Percentiles rank a stretch among this genome's conserved stretches.
Evolutionary conservation across 306 rosid genomes (phyloP).

Genomic region (Lotus japonicus): DNA sequence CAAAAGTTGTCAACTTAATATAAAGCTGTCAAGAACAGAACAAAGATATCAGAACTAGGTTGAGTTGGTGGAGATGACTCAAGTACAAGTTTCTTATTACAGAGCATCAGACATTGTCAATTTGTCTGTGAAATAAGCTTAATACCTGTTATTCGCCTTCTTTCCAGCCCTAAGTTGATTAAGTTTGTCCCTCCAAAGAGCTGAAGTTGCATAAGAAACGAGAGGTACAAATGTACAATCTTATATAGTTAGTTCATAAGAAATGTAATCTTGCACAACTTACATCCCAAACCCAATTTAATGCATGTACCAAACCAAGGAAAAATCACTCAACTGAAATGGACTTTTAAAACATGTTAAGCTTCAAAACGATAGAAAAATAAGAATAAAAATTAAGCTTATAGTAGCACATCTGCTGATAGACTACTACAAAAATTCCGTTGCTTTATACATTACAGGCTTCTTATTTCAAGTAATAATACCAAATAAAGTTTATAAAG

Average conservation of each 20-base stretch:
- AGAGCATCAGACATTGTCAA: not conserved
- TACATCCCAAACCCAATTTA: not conserved
- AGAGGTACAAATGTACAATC: constrained; percentile 3
- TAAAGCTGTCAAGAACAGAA: not conserved
- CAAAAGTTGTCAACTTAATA: not conserved
- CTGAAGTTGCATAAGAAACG: constrained; percentile 24
- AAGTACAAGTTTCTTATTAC: not conserved
- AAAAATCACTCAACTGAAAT: not conserved
- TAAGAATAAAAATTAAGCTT: not conserved
- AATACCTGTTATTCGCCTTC: constrained; percentile 36
- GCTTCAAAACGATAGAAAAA: not conserved
- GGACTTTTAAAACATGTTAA: not conserved
- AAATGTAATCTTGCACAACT: not conserved
- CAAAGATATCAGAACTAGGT: not conserved
- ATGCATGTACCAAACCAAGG: not conserved
- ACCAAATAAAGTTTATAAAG: not conserved
- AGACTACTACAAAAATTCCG: no score
- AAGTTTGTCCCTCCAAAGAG: constrained; percentile 48
- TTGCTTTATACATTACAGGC: no score
- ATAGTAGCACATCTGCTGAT: not conserved
- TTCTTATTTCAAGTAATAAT: no score
- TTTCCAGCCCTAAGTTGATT: constrained; percentile 38
- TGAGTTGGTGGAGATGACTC: not conserved
- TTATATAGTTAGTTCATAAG: not conserved
- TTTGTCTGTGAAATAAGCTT: not conserved